Base-by-base conservation (phyloP, 192 early-diverging fungal species). In the Coemansia reversa region DNA sequence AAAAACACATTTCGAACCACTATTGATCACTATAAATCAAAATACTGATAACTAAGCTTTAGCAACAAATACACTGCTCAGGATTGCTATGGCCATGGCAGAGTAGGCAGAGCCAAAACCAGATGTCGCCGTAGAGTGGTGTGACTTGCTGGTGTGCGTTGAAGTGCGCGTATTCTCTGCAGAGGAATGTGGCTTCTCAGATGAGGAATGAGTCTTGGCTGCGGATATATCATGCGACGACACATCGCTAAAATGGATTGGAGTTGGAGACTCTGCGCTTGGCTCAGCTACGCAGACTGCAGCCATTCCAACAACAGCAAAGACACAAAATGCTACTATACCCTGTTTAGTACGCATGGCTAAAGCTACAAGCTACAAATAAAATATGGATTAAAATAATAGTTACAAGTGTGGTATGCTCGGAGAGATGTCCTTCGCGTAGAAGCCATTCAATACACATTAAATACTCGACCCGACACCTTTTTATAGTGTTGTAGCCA, bases 201-300 rank as follows among this genome's bases (percentile, higher is more conserved):
- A 18, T 25, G 53, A 28, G 12, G 24, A 25, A 24, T 9, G 7
- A 1, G 19, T 33, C 25, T 16, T 18, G 2, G 11, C 30, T 33
- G 28, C 5, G 5, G 28, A 22, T 22, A 33, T n/a, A 30, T 3
- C 20, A n/a, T 6, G 11, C 11, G 55, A 56, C 0, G 28, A 19
- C 29, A 50, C 54, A 14, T n/a, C 45, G 23, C 55, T 55, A 30
- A 65, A 65, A 22, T 51, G 63, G 48, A 65, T 65, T 11, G 63
- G 63, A 18, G 35, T 48, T 23, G 35, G 47, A 20, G 56, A 58
- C 7, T 1, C 4, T 33, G 19, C 0, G 19, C 7, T 23, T 1
- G 32, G 2, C 19, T 16, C 14, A 4, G 14, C 56, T 28, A 55
- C 54, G n/a, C 54, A 55, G 6, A 12, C 54, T 19, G 12, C 25